A percentile compares a stretch with the other conserved stretches of the same genome.
phyloP scores from a whole-genome alignment of 1,284 basidiomycete species.

The Heterobasidion annosum region DNA sequence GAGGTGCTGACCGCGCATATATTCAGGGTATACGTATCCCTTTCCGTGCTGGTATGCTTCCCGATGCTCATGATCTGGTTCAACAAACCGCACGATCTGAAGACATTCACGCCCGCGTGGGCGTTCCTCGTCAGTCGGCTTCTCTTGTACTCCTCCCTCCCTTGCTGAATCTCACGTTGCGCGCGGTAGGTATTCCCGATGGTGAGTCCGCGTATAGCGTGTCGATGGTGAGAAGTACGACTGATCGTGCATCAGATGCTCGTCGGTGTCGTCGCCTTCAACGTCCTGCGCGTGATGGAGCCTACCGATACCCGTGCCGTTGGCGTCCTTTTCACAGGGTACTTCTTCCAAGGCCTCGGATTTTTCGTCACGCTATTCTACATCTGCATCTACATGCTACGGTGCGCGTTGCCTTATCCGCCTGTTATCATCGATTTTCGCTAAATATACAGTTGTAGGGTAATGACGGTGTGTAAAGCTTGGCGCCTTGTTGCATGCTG shows the following conservation, averaged over 20 bases:
- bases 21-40: constrained; percentile 32
- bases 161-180: background rate
- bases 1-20: background rate
- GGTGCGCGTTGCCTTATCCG: constrained; percentile 17
- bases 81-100: constrained; percentile 36
- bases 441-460: constrained; percentile 16
- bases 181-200: constrained; percentile 34
- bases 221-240: constrained; percentile 1
- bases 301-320: constrained; percentile 25
- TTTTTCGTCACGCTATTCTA: constrained; percentile 46
- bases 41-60: constrained; percentile 32
- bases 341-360: constrained; percentile 40
- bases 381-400: constrained; percentile 39
- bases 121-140: constrained; percentile 30
- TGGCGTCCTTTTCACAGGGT: constrained; percentile 33
- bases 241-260: constrained; percentile 27
- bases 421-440: constrained; percentile 3
- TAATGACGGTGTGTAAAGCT: constrained; percentile 27
- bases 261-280: constrained; percentile 38
- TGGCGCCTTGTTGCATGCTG: background rate
- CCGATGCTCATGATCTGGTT: constrained; percentile 45
- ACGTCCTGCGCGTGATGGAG: constrained; percentile 31
- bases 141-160: background rate
- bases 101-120: constrained; percentile 36
- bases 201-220: constrained; percentile 15